Base-by-base conservation (phyloP, 148 eudicot genomes). In the Diospyros lotus region DNA sequence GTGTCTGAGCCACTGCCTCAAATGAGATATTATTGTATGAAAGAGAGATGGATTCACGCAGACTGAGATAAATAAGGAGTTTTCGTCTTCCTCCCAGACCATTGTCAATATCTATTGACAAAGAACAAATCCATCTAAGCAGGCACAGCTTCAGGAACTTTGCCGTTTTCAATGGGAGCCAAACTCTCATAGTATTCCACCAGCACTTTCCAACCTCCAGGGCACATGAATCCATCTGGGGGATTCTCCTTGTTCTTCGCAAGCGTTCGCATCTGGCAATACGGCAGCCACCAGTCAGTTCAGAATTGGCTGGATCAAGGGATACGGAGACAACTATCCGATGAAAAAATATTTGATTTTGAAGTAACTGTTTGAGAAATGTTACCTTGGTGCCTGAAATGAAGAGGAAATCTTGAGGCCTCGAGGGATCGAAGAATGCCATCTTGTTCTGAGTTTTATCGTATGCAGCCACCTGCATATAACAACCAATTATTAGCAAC, bases 381-480 rank as follows among this genome's bases (percentile, higher is more conserved):
- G 14, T 50, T 81, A 93, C 98, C 98, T 94, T 94, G 67, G 98
- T 94, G 79, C 97, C 98, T 12, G 98, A 94, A 56, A 94, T 94
- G 86, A 94, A 94, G 67, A 90, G 72, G 79, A 94, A 92, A 80
- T 94, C 98, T 80, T 92, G 89, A 79, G 95, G 73, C 85, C 95
- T 91, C 38, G 93, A 87, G 18, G 98, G 98, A 82, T 94, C 95
- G 67, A 94, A 94, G 86, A 94, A 94, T 48, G 97, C 97, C 98
- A 94, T 94, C 79, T 92, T 92, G 5, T 87, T 75, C 81, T 84
- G 93, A 46, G 97, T 91, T 77, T 87, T 94, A 40, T 94, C 98
- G 82, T 93, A 94, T 46, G 97, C 98, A 80, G 97, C 98, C 80
- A 92, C 98, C 98, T 91, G 80, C 65, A 28, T 28, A 28, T 28